Evolutionary conservation across 2,329 filamentous ascomycete species (phyloP), one percentile per base, ranked within the genome.

Genomic region (Arthrobotrys entomopaga): DNA sequence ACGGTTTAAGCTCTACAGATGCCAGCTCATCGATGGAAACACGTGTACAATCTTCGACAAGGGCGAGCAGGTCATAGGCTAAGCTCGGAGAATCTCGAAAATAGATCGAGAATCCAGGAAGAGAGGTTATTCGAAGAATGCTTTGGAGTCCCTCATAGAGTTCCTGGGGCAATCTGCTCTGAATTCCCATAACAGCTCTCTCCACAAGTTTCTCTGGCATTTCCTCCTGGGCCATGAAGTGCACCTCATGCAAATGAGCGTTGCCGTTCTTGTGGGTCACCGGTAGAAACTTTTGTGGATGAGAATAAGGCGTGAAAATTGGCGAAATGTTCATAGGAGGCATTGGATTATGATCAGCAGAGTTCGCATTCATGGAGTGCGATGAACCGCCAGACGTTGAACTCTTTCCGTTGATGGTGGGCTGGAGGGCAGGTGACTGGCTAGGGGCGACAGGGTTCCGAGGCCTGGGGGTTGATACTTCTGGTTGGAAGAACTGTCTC

Each of bases 401-500:
- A 3, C 6, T 29, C 16, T 50, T 73, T 5, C 69, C 69, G 53
- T 73, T 73, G 13, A 60, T 49, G 1, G 61, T 52, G 13, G 57
- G 1, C 67, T 19, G 81, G 76, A 15, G 80, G 77, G 34, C 78
- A 77, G 13, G 79, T 52, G 15, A 78, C 75, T 29, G 79, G 76
- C 11, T 77, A 79, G 52, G 52, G 1, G 77, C 46, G 7, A 57
- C 56, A 42, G 65, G 52, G 29, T 56, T 77, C 26, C 79, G 57
- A 77, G 80, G 69, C 77, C 80, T 48, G 76, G 80, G 70, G 56
- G 79, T 78, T 66, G 72, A 76, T n/a, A 89, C 88, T 78, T 96
- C 92, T 29, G 92, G 92, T 80, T 95, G 91, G 81, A 94, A 96
- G 59, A 95, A 89, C 60, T 93, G 88, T 76, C 92, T 86, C 80